phyloP scores from a whole-genome alignment of 495 filamentous ascomycete species.

The Choiromyces venosus region DNA sequence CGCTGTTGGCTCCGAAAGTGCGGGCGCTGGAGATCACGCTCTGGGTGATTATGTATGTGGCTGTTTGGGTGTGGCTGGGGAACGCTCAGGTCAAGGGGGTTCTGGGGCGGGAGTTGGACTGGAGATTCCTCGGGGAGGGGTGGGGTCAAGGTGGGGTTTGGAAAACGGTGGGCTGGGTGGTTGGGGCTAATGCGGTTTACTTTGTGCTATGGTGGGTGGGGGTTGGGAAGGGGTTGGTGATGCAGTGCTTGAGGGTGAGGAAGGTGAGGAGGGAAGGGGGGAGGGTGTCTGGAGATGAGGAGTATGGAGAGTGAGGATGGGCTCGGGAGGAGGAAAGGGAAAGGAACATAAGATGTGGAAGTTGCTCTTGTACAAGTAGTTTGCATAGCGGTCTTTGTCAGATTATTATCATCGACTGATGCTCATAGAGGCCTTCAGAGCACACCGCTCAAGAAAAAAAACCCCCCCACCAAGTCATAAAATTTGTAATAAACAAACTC shows the following conservation, averaged over 20 bases:
- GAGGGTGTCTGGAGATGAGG: not conserved
- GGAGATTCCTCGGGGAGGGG: slow-evolving; percentile 22
- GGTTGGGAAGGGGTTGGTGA: not conserved
- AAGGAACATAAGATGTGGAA: not conserved
- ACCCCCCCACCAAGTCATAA: not conserved
- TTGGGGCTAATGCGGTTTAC: slow-evolving; percentile 11
- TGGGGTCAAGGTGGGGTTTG: slow-evolving; percentile 5
- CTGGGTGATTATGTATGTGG: slow-evolving; percentile 9
- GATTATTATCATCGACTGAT: not conserved
- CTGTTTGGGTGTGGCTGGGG: slow-evolving; percentile 13
- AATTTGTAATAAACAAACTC: not conserved
- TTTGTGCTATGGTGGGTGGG: slow-evolving; percentile 9
- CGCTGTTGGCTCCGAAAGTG: slow-evolving; percentile 2
- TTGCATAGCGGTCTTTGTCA: not conserved
- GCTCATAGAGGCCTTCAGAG: not conserved
- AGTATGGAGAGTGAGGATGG: not conserved
- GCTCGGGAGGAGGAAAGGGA: not conserved
- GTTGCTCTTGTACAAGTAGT: not conserved
- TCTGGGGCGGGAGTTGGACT: slow-evolving; percentile 10
- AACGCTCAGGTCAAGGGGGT: not conserved
- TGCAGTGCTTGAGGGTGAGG: not conserved
- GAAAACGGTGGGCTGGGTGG: slow-evolving; percentile 6
- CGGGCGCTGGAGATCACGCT: slow-evolving; percentile 6
- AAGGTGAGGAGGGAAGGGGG: not conserved
- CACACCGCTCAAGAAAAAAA: not conserved